These are phyloP conservation scores for Leccinum subspadiceum DNA, from an alignment of 1,284 basidiomycete species.

Conservation along the genomic window DNA sequence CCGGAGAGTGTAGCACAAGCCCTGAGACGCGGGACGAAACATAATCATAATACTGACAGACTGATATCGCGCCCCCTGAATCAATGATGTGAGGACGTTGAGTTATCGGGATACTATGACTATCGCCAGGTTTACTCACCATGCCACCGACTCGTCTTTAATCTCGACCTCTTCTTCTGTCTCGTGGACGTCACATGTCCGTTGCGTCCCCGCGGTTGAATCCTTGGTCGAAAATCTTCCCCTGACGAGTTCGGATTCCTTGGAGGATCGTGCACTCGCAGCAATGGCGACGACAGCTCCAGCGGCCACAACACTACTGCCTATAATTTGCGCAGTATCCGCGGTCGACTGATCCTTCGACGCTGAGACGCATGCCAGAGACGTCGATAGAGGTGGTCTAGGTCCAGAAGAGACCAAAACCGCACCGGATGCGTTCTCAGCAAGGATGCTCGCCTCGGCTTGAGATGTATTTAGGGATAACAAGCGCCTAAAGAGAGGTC, in stretches of 20 bases:
- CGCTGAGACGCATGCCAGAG: not conserved
- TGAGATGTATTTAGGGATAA: not conserved
- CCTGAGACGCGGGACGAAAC: not conserved
- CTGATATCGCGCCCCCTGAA: conserved; percentile 4
- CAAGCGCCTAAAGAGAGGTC: conserved; percentile 1
- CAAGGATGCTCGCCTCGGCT: not conserved
- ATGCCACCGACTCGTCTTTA: not conserved
- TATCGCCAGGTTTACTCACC: conserved; percentile 6
- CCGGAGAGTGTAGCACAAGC: not conserved
- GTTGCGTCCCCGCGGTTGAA: not conserved
- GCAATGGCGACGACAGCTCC: not conserved
- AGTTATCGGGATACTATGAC: not conserved
- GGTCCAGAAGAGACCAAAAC: too few species aligned
- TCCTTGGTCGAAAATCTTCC: not conserved
- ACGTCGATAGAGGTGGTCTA: not conserved
- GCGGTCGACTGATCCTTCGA: not conserved
- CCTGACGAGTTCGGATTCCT: not conserved
- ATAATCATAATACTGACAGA: too few species aligned
- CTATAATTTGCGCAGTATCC: not conserved
- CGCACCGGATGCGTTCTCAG: not conserved
- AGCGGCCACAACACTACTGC: not conserved
- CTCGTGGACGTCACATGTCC: not conserved
- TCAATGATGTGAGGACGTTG: not conserved
- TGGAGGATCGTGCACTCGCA: not conserved
- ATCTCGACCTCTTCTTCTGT: not conserved